These are phyloP conservation scores for Calonectria fujianensis DNA, from an alignment of 2,329 filamentous ascomycete genomes.

Conservation along the genomic window DNA sequence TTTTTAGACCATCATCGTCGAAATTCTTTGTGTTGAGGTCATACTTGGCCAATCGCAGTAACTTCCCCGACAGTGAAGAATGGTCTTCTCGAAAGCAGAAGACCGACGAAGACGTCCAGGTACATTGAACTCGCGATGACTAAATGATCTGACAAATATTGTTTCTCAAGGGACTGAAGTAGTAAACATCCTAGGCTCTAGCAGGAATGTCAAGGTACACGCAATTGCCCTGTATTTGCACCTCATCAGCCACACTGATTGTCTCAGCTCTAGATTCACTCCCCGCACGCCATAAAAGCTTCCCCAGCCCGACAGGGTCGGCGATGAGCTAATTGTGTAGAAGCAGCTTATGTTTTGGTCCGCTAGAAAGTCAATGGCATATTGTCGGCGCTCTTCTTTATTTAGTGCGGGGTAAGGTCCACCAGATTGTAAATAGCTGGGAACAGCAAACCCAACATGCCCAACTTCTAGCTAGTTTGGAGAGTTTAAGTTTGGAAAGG, in stretches of 20 bases:
- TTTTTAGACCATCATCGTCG: background rate
- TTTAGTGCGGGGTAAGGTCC: background rate
- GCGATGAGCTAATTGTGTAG: background rate
- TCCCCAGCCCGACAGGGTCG: background rate
- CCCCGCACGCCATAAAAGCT: background rate
- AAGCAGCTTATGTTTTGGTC: background rate
- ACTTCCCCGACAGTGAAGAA: background rate
- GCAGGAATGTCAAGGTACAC: background rate
- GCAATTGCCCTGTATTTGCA: background rate
- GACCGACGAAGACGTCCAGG: background rate
- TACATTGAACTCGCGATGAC: background rate
- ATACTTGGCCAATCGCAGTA: background rate
- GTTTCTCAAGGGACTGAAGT: background rate
- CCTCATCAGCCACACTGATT: background rate
- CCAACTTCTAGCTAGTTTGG: background rate
- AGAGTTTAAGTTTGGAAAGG: background rate
- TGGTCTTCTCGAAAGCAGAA: background rate
- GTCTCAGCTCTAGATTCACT: background rate
- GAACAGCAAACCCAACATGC: background rate
- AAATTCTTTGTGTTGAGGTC: background rate
- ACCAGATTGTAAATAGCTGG: background rate
- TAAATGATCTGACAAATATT: background rate
- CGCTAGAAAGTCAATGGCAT: slow-evolving; percentile 9
- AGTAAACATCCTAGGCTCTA: background rate
- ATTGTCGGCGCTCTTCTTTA: background rate